Conservation (phyloP, 1,284 basidiomycete genomes). For the Macrocybe sp. region DNA sequence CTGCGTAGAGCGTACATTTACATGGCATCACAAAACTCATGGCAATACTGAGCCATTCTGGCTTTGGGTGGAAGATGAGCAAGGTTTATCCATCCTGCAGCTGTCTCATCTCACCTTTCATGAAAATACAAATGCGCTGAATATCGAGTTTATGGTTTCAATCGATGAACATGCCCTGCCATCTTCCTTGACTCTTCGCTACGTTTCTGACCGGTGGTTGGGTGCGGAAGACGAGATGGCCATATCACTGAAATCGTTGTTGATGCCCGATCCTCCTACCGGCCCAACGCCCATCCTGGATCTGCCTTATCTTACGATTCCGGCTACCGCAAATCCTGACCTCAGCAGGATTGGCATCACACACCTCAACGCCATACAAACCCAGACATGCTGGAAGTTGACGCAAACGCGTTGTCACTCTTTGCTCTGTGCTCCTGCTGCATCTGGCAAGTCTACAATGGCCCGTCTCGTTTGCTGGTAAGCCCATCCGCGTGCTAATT, state of each 20-base stretch:
- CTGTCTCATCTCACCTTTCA: slow-evolving; percentile 71
- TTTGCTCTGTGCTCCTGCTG: slow-evolving; percentile 79
- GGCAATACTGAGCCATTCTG: slow-evolving; percentile 86
- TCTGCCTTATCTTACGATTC: slow-evolving; percentile 73
- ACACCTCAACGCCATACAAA: slow-evolving; percentile 85
- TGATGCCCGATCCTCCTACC: slow-evolving; percentile 71
- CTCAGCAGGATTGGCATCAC: slow-evolving; percentile 44
- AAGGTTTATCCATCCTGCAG: slow-evolving; percentile 81
- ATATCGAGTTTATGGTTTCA: slow-evolving; percentile 81
- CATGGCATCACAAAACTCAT: slow-evolving; percentile 82
- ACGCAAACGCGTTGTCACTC: slow-evolving; percentile 69
- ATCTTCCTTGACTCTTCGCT: slow-evolving; percentile 65
- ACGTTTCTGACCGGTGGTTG: slow-evolving; percentile 92
- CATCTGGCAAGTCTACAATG: slow-evolving; percentile 80
- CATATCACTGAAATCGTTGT: slow-evolving; percentile 63
- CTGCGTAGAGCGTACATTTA: slow-evolving; percentile 65
- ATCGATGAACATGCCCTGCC: slow-evolving; percentile 55
- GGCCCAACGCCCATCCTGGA: slow-evolving; percentile 72
- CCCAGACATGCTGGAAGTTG: slow-evolving; percentile 85
- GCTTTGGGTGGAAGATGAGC: slow-evolving; percentile 92
- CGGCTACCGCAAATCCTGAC: slow-evolving; percentile 43
- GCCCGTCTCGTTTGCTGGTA: slow-evolving; percentile 73
- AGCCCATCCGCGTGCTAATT: slow-evolving; percentile 11
- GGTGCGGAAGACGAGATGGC: slow-evolving; percentile 78
- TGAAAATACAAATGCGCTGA: slow-evolving; percentile 52